A percentile compares a stretch with the other conserved stretches of the same genome.
These are phyloP conservation scores for Peribolospora baueri DNA, from an alignment of 768 basidiomycete genomes.

Conservation along the genomic window DNA sequence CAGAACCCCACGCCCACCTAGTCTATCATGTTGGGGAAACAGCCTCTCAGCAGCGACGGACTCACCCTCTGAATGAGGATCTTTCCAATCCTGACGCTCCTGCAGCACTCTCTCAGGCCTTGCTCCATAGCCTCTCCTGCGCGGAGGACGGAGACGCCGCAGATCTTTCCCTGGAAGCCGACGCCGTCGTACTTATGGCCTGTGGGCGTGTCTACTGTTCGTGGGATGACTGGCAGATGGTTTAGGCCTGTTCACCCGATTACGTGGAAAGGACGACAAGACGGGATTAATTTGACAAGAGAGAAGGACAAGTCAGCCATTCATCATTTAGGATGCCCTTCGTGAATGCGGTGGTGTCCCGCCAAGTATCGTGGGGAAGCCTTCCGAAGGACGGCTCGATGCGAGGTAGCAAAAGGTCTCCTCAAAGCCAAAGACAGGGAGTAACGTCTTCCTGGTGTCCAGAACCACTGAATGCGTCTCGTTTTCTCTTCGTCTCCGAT, in stretches of 20 bases:
- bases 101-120: conserved; percentile 80
- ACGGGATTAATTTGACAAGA: neutral
- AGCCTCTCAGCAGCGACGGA: neutral
- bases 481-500: too few relatives aligned
- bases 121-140: conserved; percentile 99
- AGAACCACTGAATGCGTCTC: too few relatives aligned
- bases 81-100: conserved; percentile 75
- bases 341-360: too few relatives aligned
- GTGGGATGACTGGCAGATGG: conserved; percentile 37
- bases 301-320: neutral
- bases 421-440: neutral
- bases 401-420: too few relatives aligned
- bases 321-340: too few relatives aligned
- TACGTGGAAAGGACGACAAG: neutral
- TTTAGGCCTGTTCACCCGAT: conserved; percentile 52
- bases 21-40: too few relatives aligned
- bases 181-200: conserved; percentile 71
- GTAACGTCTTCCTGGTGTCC: too few relatives aligned
- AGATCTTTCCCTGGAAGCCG: conserved; percentile 49
- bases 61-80: conserved; percentile 84
- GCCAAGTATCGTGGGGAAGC: neutral
- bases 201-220: conserved; percentile 21
- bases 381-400: neutral
- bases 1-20: too few relatives aligned
- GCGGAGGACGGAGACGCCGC: conserved; percentile 26